phyloP scores from a whole-genome alignment of 2,329 filamentous ascomycete genomes.

The Pseudodiploospora longispora region DNA sequence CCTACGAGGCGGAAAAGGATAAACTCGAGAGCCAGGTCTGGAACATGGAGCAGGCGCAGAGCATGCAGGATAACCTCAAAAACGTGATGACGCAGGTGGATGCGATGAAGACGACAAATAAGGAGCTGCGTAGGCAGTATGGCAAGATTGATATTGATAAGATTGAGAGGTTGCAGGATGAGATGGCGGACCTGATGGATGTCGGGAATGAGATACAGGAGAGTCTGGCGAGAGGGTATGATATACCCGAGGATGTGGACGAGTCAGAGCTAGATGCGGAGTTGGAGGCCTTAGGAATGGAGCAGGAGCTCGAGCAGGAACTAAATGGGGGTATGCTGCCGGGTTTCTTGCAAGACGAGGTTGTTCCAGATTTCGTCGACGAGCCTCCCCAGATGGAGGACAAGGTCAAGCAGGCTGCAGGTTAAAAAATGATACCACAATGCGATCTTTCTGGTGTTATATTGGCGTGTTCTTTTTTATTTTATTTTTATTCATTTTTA shows the following conservation, averaged over 20 bases:
- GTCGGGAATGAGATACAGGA: conserved; percentile 98
- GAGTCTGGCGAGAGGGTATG: conserved; percentile 81
- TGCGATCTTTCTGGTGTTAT: background rate
- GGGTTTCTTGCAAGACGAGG: conserved; percentile 83
- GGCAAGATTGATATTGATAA: conserved; percentile 96
- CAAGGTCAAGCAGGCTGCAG: conserved; percentile 76
- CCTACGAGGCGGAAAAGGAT: conserved; percentile 89
- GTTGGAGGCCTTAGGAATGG: conserved; percentile 85
- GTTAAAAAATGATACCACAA: conserved; percentile 24
- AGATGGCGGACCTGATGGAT: conserved; percentile 98
- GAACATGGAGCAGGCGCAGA: conserved; percentile 98
- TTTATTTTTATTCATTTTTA: background rate
- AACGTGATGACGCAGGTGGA: conserved; percentile 98
- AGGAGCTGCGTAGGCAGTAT: conserved; percentile 86
- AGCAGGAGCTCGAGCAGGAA: conserved; percentile 77
- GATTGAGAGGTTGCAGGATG: conserved; percentile 95
- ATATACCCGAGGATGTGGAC: conserved; percentile 93
- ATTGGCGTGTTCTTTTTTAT: background rate
- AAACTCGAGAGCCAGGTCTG: conserved; percentile 90
- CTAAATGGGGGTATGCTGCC: conserved; percentile 57
- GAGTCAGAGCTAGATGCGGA: conserved; percentile 95
- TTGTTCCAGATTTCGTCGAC: conserved; percentile 82
- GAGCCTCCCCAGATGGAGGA: conserved; percentile 66
- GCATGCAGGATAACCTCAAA: conserved; percentile 98
- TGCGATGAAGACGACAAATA: conserved; percentile 94